phyloP scores from a whole-genome alignment of 2,329 filamentous ascomycete genomes.

The Fusarium palustre region DNA sequence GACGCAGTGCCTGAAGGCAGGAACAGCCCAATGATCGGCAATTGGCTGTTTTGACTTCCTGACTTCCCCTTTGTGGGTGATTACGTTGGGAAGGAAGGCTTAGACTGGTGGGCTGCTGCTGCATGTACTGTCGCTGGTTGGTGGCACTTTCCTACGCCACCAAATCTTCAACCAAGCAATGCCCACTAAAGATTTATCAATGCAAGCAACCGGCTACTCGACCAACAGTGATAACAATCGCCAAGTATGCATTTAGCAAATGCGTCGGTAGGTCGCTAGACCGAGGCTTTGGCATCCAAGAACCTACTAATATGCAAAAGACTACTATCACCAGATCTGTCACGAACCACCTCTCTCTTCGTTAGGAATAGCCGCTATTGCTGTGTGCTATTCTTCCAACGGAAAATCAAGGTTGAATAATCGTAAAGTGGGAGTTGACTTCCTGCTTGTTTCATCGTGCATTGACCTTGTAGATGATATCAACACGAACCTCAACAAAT shows the following conservation, averaged over 20 bases:
- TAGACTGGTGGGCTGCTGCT: neutral
- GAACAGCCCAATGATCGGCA: constrained; percentile 37
- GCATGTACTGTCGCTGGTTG: neutral
- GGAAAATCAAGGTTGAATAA: constrained; percentile 1
- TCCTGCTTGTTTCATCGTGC: neutral
- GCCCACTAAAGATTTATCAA: constrained; percentile 19
- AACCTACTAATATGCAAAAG: neutral
- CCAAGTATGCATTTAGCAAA: neutral
- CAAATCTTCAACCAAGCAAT: constrained; percentile 24
- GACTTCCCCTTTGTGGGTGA: constrained; percentile 22
- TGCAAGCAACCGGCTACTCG: neutral
- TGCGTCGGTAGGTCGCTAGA: neutral
- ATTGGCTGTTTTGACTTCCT: constrained; percentile 29
- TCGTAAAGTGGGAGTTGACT: neutral
- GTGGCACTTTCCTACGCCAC: constrained; percentile 5
- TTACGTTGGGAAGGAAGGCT: neutral
- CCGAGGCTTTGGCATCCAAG: neutral
- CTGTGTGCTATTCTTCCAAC: neutral
- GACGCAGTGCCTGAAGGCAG: constrained; percentile 1
- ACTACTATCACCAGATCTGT: neutral
- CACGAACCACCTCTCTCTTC: neutral
- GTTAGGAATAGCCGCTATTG: neutral
- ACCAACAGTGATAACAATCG: neutral
- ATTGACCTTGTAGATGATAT: neutral
- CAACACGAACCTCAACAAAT: constrained; percentile 21